Evolutionary conservation across 306 rosid species (phyloP), one percentile per base, ranked within the genome.

Genomic region (Casuarina equisetifolia): DNA sequence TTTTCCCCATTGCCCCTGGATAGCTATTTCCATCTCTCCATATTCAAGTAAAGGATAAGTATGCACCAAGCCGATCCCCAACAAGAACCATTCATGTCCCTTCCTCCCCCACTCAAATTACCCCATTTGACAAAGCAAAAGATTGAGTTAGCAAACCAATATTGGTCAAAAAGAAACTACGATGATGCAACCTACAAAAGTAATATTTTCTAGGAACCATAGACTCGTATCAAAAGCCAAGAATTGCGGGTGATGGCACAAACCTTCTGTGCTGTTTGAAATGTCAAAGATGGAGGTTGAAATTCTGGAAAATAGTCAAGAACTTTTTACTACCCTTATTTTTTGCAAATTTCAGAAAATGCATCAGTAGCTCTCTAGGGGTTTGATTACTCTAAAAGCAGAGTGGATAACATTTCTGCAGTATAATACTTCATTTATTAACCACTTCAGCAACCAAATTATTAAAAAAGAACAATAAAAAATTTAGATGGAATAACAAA

Each of bases 231-330:
- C 43, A 48, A 17, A 40, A 66, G 71, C 6, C 50, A 35, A 25
- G 32, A 36, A 69, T 43, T 8, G 44, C 49, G 11, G 38, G 70
- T 11, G 50, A 52, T 43, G 40, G 32, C 75, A 81, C 84, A 77
- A 69, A 92, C 97, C 97, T 87, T 84, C 86, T 81, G 89, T 53
- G 74, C 74, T 77, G 70, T 81, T 81, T 46, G 79, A 87, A 54
- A 74, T 50, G 68, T 88, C 96, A 15, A 74, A 79, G 69, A 76
- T 88, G 40, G 88, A 87, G 69, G 90, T 81, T 74, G 98, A 82
- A 75, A 95, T 57, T 44, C 97, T 95, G 58, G 95, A 88, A 82
- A 95, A 92, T 69, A 92, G 80, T 77, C 92, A 83, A 81, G 91
- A 95, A 74, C 80, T 90, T 64, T 92, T 93, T 17, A 93, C 90